These are phyloP conservation scores for Rhytidiadelphus loreus DNA, from an alignment of 225 moss, liverwort and hornwort species.

Conservation along the genomic window DNA sequence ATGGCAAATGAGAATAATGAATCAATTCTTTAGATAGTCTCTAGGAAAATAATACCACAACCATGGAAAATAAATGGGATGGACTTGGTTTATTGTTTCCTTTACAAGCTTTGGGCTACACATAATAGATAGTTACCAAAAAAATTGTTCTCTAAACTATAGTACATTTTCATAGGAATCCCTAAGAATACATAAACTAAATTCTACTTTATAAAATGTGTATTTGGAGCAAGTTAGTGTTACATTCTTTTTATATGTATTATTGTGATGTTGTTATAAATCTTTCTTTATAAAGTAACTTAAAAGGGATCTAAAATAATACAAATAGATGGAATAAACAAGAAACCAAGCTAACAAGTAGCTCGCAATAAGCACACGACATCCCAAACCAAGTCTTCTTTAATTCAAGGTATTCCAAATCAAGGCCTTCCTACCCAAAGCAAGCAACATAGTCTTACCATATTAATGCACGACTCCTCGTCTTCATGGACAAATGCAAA, in stretches of 20 bases:
- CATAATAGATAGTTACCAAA: no score
- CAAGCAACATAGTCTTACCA: not conserved
- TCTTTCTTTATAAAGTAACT: no score
- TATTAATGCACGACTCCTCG: not conserved
- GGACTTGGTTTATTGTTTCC: not conserved
- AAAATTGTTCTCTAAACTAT: no score
- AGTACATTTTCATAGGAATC: not conserved
- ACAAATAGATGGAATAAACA: accelerated
- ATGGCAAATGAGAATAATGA: not conserved
- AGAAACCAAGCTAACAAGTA: accelerated
- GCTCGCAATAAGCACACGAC: accelerated
- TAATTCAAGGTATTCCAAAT: not conserved
- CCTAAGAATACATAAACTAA: no score
- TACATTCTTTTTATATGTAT: no score
- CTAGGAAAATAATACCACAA: not conserved
- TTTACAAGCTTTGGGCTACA: no score
- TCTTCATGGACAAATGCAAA: not conserved
- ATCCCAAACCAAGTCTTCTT: not conserved
- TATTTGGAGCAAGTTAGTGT: not conserved
- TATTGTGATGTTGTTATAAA: not conserved
- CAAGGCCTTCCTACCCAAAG: not conserved
- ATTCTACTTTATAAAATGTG: not conserved
- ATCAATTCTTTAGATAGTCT: no score
- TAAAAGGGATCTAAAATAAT: no score
- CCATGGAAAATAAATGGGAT: no score